Base-by-base conservation (phyloP, 129 eudicot genomes). In the Erigeron canadensis region DNA sequence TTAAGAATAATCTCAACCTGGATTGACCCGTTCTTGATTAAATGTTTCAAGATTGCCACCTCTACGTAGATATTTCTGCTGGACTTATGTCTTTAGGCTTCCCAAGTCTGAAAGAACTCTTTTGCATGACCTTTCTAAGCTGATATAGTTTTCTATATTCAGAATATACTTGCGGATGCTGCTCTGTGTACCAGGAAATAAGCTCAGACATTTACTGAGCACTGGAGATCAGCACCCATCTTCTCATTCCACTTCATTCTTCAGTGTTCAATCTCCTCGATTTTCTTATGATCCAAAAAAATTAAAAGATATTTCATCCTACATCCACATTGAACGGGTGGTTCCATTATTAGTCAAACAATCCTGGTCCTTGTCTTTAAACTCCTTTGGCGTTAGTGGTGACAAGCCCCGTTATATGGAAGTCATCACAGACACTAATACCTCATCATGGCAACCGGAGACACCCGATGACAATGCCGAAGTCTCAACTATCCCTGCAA, bases 101-200 rank as follows among this genome's bases (percentile, higher is more conserved):
- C 1, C 13, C 17, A 48, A 44, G 47, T 50, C 23, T 74, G n/a
- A 73, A 61, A 37, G 69, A 50, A 73, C 51, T 74, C 13, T 74
- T 39, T 55, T 66, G 38, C 47, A 40, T 56, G 39, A 43, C 43
- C 73, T 23, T 41, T 56, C n/a, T 4, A 38, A 23, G 43, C 73
- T 64, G 46, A 77, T 61, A 18, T 63, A 21, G 22, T 38, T 42
- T 63, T 16, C 5, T 72, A 75, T 61, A 70, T 61, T 81, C 84
- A 94, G 98, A 79, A 89, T 89, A 70, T 89, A 94, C 81, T 80
- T 94, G 80, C 90, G 98, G 66, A 84, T 94, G 92, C 84, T 94
- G 74, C 80, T 94, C 28, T 87, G 93, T 72, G 81, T 94, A 71
- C 98, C 98, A 37, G 98, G 98, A 74, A 85, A 89, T 70, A 94